These are phyloP conservation scores for Coniochaeta pulveracea DNA, from an alignment of 2,329 filamentous ascomycete species.

Conservation along the genomic window DNA sequence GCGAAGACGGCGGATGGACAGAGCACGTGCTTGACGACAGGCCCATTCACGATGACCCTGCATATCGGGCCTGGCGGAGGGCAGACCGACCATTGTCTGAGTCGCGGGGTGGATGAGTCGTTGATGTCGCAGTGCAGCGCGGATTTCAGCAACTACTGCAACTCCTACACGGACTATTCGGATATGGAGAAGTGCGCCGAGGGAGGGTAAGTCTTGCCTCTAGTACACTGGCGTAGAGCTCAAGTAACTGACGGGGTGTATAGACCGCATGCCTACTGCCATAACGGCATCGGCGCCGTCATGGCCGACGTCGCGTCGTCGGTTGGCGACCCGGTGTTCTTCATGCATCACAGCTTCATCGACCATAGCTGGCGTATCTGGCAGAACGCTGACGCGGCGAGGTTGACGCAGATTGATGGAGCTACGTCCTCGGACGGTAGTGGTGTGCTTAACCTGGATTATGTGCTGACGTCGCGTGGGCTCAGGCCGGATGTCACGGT, in stretches of 20 bases:
- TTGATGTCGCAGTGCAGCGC: constrained; percentile 17
- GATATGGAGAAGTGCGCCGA: constrained; percentile 21
- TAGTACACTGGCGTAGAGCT: no score
- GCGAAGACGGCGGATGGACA: constrained; percentile 14
- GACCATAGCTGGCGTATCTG: constrained; percentile 22
- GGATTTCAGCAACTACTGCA: constrained; percentile 20
- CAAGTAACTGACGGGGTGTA: background rate
- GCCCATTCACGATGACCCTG: constrained; percentile 15
- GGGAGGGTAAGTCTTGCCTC: constrained; percentile 18
- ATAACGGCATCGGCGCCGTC: constrained; percentile 23
- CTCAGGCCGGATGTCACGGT: constrained; percentile 6
- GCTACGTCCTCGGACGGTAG: constrained; percentile 6
- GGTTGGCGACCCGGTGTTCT: constrained; percentile 22
- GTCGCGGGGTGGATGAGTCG: constrained; percentile 20
- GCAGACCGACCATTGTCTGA: constrained; percentile 19
- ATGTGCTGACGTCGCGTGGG: constrained; percentile 8
- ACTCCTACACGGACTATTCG: constrained; percentile 16
- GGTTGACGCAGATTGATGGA: constrained; percentile 2
- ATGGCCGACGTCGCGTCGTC: constrained; percentile 22
- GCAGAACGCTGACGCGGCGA: constrained; percentile 11
- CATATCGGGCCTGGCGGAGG: constrained; percentile 19
- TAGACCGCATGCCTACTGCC: constrained; percentile 23
- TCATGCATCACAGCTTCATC: constrained; percentile 22
- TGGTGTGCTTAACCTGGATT: constrained; percentile 7
- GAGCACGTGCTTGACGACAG: constrained; percentile 20